Conservation (phyloP, 2,329 filamentous ascomycete genomes). For the Neonectria neomacrospora region DNA sequence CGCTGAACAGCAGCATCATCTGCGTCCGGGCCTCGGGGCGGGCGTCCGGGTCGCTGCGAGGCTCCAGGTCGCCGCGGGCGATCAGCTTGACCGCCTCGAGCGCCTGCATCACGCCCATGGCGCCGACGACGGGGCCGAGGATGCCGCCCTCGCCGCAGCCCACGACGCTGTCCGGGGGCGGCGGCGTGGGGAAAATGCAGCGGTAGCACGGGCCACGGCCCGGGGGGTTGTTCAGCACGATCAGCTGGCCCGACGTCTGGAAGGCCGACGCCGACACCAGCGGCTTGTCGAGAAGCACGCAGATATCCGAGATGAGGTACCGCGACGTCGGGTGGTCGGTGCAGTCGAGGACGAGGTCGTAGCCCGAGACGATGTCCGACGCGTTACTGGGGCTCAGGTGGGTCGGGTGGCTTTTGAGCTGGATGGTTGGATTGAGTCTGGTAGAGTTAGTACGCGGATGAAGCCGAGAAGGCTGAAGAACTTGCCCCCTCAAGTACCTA, state of each 20-base stretch:
- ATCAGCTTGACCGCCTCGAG: constrained; percentile 90
- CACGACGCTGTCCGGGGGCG: constrained; percentile 82
- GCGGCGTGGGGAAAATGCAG: constrained; percentile 90
- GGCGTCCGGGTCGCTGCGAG: constrained; percentile 32
- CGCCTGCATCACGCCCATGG: constrained; percentile 93
- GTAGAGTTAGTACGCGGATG: neutral
- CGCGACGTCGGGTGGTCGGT: constrained; percentile 93
- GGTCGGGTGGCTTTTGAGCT: constrained; percentile 69
- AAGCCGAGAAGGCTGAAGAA: neutral
- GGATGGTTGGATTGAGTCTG: constrained; percentile 78
- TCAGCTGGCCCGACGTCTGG: constrained; percentile 88
- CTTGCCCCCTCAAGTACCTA: constrained; percentile 65
- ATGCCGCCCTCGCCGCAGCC: constrained; percentile 95
- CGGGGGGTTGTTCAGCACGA: constrained; percentile 86
- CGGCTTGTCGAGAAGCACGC: constrained; percentile 80
- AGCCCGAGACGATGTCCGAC: constrained; percentile 71
- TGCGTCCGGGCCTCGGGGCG: no score
- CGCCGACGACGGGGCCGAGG: constrained; percentile 88
- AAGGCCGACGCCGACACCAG: constrained; percentile 92
- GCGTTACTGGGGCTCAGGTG: constrained; percentile 78
- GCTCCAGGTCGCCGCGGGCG: constrained; percentile 52
- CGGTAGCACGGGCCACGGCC: constrained; percentile 87
- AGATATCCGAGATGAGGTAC: constrained; percentile 92
- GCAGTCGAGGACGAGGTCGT: constrained; percentile 91
- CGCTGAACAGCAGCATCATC: constrained; percentile 62